Conservation (phyloP, 2,329 filamentous ascomycete genomes). For the Clonostachys solani region DNA sequence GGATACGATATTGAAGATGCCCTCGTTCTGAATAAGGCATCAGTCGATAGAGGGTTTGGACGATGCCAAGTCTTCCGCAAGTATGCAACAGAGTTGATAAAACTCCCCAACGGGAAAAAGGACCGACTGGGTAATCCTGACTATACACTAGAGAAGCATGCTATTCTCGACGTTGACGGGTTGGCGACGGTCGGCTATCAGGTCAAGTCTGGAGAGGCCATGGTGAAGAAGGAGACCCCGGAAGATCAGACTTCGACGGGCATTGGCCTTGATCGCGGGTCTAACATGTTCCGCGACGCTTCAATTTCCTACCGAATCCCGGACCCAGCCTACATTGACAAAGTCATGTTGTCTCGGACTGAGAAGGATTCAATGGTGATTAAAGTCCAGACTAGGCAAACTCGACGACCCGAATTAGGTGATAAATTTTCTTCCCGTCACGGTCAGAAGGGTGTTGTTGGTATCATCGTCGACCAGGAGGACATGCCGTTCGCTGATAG, state of each 20-base stretch:
- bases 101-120: constrained; percentile 76
- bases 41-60: constrained; percentile 90
- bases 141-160: constrained; percentile 57
- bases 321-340: constrained; percentile 88
- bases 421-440: constrained; percentile 99
- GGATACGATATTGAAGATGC: constrained; percentile 99
- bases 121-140: constrained; percentile 60
- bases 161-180: constrained; percentile 77
- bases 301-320: constrained; percentile 76
- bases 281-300: constrained; percentile 62
- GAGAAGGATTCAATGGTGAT: constrained; percentile 83
- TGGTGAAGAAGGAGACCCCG: constrained; percentile 86
- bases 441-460: constrained; percentile 96
- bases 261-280: constrained; percentile 62
- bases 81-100: constrained; percentile 79
- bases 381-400: constrained; percentile 96
- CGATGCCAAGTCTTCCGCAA: constrained; percentile 98
- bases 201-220: constrained; percentile 75
- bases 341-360: constrained; percentile 88
- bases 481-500: constrained; percentile 94
- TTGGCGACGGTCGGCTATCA: constrained; percentile 81
- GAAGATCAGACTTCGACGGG: constrained; percentile 71
- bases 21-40: constrained; percentile 93
- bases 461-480: constrained; percentile 93
- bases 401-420: constrained; percentile 86